Evolutionary conservation across 2,329 filamentous ascomycete species (phyloP).

Genomic region (Talaromyces pinophilus): DNA sequence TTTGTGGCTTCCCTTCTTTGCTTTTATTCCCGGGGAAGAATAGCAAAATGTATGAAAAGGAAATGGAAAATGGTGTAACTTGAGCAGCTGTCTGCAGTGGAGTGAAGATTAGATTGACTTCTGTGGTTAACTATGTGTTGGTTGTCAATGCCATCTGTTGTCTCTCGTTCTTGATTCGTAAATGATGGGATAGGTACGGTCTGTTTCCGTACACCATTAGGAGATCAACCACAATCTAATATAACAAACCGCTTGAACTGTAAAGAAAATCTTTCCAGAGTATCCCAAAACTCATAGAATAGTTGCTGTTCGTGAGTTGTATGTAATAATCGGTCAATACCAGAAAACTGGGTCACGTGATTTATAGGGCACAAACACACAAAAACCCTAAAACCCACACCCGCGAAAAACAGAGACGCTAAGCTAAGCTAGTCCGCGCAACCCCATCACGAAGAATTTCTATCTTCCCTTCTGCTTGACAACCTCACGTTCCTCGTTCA

Average conservation of each 20-base stretch:
- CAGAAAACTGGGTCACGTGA: conserved; percentile 14
- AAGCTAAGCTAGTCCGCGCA: conserved; percentile 28
- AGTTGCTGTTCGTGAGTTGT: too few species aligned
- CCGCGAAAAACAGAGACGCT: conserved; percentile 23
- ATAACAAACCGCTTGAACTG: not conserved
- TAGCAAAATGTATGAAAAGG: conserved; percentile 19
- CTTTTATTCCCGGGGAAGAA: conserved; percentile 2
- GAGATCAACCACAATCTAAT: not conserved
- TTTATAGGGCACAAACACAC: conserved; percentile 6
- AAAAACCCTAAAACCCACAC: conserved; percentile 24
- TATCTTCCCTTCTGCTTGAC: conserved; percentile 19
- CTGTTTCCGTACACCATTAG: not conserved
- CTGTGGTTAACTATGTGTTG: not conserved
- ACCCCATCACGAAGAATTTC: conserved; percentile 17
- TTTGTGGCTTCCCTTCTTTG: conserved; percentile 12
- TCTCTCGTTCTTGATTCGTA: too few species aligned
- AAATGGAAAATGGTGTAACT: conserved; percentile 13
- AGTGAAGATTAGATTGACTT: not conserved
- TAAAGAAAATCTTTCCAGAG: not conserved
- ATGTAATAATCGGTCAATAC: too few species aligned
- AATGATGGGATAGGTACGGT: not conserved
- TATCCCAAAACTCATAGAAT: not conserved
- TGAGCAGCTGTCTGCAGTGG: not conserved
- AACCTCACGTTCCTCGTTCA: conserved; percentile 30
- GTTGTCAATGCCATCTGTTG: conserved; percentile 1